Base-by-base conservation (phyloP, 345 rosid genomes). In the Excoecaria cochinchinensis region DNA sequence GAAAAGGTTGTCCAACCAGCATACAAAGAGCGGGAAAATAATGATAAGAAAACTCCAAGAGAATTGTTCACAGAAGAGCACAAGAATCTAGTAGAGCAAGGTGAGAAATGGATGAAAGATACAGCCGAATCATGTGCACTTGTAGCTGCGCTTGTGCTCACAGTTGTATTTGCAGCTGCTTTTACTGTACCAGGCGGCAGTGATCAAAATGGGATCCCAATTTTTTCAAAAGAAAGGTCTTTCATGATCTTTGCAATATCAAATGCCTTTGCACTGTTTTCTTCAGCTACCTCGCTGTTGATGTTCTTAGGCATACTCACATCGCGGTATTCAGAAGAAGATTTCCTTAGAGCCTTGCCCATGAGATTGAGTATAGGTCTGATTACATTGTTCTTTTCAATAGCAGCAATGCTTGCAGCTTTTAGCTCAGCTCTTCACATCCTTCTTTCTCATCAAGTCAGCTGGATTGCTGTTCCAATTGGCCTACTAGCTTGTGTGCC, bases 91-190 rank as follows among this genome's bases (percentile, higher is more conserved):
- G 66, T 71, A 1, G 55, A 40, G 22, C 17, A 77, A 77, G 80
- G 80, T 10, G 75, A 70, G 57, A 21, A 64, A 64, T 77, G 80
- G 80, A 70, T 77, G 80, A 77, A 77, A 48, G 31, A 56, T 21
- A 77, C 80, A 36, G 80, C 80, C 8, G 7, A 51, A 15, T 71
- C 80, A 8, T 77, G 57, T n/a, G 57, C 68, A 40, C 38, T 59
- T 3, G 75, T 77, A 0, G 80, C 80, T 38, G 73, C 71, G 14
- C 75, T 77, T 42, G 48, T 77, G 8, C 38, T 58, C 3, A 77
- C 80, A 9, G 75, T 77, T 7, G 46, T 42, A 22, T 77, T 77
- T 64, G 75, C 80, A 3, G 80, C 80, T 13, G 67, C 67, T 21
- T 77, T 77, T 25, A 77, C 71, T 3, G 42, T 64, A 7, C 80